Evolutionary conservation across 306 rosid genomes (phyloP).

Genomic region (Pterocarpus macrocarpus): DNA sequence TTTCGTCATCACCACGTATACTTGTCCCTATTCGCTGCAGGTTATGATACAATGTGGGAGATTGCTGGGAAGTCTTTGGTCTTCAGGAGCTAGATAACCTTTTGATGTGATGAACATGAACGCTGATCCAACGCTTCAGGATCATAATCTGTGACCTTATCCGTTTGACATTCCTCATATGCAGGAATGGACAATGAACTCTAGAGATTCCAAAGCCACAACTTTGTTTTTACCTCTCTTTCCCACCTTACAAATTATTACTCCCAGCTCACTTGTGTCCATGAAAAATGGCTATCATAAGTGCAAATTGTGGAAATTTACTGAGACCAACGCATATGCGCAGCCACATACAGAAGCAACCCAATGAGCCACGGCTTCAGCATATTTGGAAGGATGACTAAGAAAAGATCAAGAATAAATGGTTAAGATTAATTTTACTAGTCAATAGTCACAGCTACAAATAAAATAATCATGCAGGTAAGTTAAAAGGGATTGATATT

Average conservation of each 20-base stretch:
- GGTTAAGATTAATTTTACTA: constrained; percentile 26
- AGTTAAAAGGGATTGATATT: constrained; percentile 24
- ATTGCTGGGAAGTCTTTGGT: not conserved
- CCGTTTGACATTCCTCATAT: not conserved
- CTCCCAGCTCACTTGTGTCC: constrained; percentile 18
- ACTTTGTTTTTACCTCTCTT: not conserved
- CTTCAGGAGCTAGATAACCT: constrained; percentile 16
- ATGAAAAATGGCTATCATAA: constrained; percentile 10
- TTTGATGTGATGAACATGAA: constrained; percentile 11
- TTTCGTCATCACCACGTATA: constrained; percentile 82
- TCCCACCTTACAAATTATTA: not conserved
- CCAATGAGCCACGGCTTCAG: constrained; percentile 4
- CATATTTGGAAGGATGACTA: constrained; percentile 26
- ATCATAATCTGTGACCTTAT: not conserved
- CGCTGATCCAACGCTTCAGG: constrained; percentile 38
- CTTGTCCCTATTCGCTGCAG: constrained; percentile 53
- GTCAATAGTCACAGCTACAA: constrained; percentile 3
- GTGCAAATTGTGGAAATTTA: constrained; percentile 33
- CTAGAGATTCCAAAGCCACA: constrained; percentile 33
- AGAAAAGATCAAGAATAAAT: constrained; percentile 5
- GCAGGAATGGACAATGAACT: constrained; percentile 29
- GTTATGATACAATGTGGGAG: constrained; percentile 36
- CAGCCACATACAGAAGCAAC: constrained; percentile 1
- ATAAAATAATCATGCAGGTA: not conserved
- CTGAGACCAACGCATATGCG: constrained; percentile 3